Conservation (phyloP, 345 rosid species). For the Kernera saxatilis region DNA sequence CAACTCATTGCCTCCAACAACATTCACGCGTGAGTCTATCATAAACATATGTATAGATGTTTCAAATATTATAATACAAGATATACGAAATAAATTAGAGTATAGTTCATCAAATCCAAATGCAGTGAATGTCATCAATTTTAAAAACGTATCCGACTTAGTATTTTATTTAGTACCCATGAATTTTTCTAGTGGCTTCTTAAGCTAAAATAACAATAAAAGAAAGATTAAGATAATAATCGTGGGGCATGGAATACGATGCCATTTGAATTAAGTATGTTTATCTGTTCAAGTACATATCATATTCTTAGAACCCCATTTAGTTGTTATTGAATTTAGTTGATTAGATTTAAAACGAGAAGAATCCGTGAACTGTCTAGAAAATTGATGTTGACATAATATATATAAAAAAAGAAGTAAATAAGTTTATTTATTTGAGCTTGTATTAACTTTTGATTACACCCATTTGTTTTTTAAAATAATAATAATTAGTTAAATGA, state of each 20-base stretch:
- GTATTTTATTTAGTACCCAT: background rate
- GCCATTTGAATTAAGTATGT: background rate
- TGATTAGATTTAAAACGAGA: background rate
- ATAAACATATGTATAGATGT: background rate
- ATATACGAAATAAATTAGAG: background rate
- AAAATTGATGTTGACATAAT: background rate
- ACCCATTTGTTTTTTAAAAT: no score
- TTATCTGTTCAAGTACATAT: background rate
- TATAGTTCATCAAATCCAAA: background rate
- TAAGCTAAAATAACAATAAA: constrained; percentile 3
- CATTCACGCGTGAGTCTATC: background rate
- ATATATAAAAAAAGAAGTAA: background rate
- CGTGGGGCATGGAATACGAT: constrained; percentile 24
- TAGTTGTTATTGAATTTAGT: background rate
- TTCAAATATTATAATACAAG: background rate
- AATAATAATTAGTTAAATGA: background rate
- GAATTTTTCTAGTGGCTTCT: constrained; percentile 13
- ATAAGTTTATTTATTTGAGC: background rate
- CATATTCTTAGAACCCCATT: background rate
- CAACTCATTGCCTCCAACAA: background rate
- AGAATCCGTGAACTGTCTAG: constrained; percentile 13
- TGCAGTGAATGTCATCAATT: background rate
- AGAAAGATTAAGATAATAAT: background rate
- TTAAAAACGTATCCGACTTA: background rate
- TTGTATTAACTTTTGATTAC: background rate